phyloP scores from a whole-genome alignment of 441 rosid genomes.

The Manihot esculenta region DNA sequence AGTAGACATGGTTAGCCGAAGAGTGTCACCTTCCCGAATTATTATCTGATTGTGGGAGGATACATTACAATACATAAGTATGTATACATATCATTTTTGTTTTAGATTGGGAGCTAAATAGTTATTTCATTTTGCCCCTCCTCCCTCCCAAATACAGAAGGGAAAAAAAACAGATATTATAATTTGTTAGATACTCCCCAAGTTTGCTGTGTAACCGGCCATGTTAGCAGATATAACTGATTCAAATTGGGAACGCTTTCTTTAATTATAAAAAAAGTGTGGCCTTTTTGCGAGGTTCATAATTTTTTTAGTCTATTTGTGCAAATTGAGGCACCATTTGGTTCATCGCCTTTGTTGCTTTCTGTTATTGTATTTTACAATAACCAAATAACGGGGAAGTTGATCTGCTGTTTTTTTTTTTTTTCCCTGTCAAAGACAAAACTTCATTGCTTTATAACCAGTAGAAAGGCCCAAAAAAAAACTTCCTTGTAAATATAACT shows the following conservation, averaged over 20 bases:
- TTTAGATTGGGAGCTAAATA: neutral
- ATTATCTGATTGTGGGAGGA: neutral
- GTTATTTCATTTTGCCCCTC: neutral
- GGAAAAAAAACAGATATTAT: neutral
- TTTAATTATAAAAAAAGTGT: neutral
- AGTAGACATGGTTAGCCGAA: neutral
- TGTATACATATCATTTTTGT: neutral
- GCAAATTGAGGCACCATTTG: no score
- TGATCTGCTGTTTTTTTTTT: no score
- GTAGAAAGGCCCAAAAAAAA: no score
- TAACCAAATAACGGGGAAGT: no score
- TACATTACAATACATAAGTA: neutral
- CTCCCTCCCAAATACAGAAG: neutral
- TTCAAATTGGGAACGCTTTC: no score
- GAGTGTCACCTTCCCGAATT: neutral
- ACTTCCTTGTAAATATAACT: no score
- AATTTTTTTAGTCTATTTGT: no score
- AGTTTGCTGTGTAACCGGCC: no score
- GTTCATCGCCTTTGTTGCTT: neutral
- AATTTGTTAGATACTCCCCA: neutral
- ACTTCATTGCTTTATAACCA: no score
- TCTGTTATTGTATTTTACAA: neutral
- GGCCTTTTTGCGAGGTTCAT: neutral
- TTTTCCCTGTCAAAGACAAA: no score
- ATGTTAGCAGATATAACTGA: no score